Base-by-base conservation (phyloP, 2,329 filamentous ascomycete genomes). In the Penicillium sp. region DNA sequence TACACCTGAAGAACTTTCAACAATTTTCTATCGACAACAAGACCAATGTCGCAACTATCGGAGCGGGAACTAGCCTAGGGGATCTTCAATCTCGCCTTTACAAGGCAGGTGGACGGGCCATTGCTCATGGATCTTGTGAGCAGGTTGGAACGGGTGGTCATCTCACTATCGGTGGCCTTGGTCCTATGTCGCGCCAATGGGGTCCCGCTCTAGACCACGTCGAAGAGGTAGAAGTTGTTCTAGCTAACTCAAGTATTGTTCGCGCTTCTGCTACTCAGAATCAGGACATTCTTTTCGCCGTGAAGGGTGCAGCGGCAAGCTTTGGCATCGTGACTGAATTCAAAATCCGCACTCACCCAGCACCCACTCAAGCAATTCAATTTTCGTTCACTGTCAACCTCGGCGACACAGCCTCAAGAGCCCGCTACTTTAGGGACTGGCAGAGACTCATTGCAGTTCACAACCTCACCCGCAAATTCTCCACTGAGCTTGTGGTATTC, bases 331-430 rank as follows among this genome's bases (percentile, higher is more conserved):
- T 66, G 3, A 66, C 64, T 0, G 56, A 60, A 16, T 66, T 67
- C 44, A 60, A 59, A n/a, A 48, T 67, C 7, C 54, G 52, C 20
- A 67, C 64, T 0, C 52, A 65, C 30, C 47, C 51, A 2, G 60
- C 61, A 4, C 68, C 66, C 0, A 39, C 66, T 4, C 60, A 64
- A n/a, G 66, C 77, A 2, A 67, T 82, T 7, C 71, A 79, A 42
- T 82, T 79, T 56, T 71, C 72, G 1, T 82, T 74, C 57, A 68
- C 66, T 6, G 61, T 80, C 40, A 69, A 65, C 12, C 64, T 77
- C 3, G 70, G 69, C 3, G 69, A 64, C 3, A 68, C 71, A 18
- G 48, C 61, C 8, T 67, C 73, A 1, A 69, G 75, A 47, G 71
- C 72, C 0, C 52, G 65, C 6, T 50, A 75, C 0, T 80, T 75